Base-by-base conservation (phyloP, 345 rosid species). In the Dovyalis caffra region DNA sequence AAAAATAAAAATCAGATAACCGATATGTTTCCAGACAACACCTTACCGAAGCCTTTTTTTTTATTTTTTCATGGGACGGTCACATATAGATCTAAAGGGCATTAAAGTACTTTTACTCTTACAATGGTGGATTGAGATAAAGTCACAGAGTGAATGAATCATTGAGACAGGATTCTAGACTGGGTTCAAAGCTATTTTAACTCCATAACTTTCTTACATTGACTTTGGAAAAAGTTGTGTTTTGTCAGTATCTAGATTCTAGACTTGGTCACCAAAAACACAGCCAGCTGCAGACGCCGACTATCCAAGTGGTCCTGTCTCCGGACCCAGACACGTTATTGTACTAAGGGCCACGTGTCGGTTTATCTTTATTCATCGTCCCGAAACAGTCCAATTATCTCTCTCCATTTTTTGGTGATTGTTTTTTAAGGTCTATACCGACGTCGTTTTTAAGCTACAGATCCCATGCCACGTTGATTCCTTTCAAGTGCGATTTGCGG, bases 271-370 rank as follows among this genome's bases (percentile, higher is more conserved):
- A 6, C 69, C 69, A 29, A 1, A 21, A 40, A 73, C 72, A 69
- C 78, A 74, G 51, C 74, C 64, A 32, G 66, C 68, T 77, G 69
- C 16, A 8, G 76, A 69, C 87, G 86, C 88, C 87, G 91, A 84
- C 91, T 72, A 64, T 34, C 33, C 73, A 8, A 51, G 78, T 90
- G 86, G 90, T 78, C 86, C 82, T 40, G 8, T 61, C 84, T 72
- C 77, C 76, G 70, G 80, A 76, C n/a, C 63, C 65, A 40, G 76
- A 78, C 87, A 78, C 88, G 87, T 84, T 72, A 38, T 74, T 16
- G 5, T 16, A 2, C 0, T 1, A 0, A 1, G 34, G 49, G 31
- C 79, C 79, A 77, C 89, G 81, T 85, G 86, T 80, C 87, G 3
- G 20, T 33, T 62, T 74, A 21, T 75, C 63, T 72, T 8, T 2